A percentile compares a stretch with the other conserved stretches of the same genome.
Conservation (phyloP, 225 moss, liverwort and hornwort species). For the Rhytidiadelphus loreus region DNA sequence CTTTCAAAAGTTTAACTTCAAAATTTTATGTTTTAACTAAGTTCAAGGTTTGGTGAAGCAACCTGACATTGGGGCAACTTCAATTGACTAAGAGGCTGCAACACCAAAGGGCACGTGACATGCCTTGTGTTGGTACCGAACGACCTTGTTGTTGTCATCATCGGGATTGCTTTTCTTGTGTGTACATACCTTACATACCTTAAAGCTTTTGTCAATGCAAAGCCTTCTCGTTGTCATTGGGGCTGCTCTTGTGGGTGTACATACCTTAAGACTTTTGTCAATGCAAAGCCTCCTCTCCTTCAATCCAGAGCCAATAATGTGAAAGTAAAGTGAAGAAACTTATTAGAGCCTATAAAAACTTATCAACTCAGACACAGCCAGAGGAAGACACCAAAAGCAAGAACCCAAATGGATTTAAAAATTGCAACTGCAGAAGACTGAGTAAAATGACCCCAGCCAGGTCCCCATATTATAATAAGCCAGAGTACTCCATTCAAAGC, state of each 20-base stretch:
- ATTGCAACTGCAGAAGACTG: not conserved
- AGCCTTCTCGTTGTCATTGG: not conserved
- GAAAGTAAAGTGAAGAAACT: not conserved
- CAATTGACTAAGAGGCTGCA: not conserved
- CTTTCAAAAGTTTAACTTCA: not conserved
- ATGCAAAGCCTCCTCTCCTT: not conserved
- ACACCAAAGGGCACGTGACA: fast-evolving
- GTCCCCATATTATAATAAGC: not conserved
- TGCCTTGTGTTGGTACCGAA: fast-evolving
- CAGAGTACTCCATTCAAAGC: not conserved
- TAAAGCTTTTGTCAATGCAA: not conserved
- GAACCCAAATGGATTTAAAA: not conserved
- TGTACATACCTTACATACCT: too few relatives aligned
- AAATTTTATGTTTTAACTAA: too few relatives aligned
- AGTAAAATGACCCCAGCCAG: not conserved
- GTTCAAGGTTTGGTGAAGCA: fast-evolving
- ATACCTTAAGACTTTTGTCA: not conserved
- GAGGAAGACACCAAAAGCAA: not conserved
- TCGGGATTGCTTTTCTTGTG: not conserved
- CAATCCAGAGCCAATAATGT: not conserved
- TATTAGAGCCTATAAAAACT: not conserved
- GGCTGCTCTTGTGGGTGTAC: not conserved
- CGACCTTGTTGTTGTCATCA: not conserved
- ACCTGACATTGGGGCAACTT: fast-evolving
- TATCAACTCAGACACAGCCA: not conserved